Evolutionary conservation across 179 eudicot species (phyloP).

Genomic region (Silene coronaria): DNA sequence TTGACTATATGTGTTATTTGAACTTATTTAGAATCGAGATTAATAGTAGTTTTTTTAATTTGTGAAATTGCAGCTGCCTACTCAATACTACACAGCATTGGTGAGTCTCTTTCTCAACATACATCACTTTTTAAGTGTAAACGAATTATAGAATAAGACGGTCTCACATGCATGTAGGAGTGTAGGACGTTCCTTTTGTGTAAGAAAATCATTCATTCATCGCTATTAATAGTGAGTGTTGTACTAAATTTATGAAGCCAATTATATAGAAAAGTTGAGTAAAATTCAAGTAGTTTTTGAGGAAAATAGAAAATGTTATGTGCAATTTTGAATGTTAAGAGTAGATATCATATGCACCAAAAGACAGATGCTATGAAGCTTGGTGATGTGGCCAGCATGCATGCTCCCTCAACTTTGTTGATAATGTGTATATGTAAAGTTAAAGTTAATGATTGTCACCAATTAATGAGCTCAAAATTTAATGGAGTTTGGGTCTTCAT

Average conservation of each 20-base stretch:
- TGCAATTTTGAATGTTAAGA: neutral
- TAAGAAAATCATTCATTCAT: too few relatives aligned
- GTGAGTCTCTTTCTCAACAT: conserved; percentile 30
- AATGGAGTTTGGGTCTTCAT: neutral
- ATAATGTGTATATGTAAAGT: neutral
- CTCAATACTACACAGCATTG: conserved; percentile 83
- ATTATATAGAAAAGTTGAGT: neutral
- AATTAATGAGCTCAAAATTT: neutral
- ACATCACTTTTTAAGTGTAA: neutral
- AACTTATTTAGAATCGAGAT: too few relatives aligned
- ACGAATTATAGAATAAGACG: too few relatives aligned
- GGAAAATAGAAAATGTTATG: neutral
- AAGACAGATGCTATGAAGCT: conserved; percentile 6
- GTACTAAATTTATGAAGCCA: neutral
- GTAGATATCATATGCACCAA: neutral
- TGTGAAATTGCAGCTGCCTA: conserved; percentile 72
- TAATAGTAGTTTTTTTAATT: neutral
- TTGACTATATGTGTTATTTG: too few relatives aligned
- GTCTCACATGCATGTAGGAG: too few relatives aligned
- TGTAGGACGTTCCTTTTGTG: too few relatives aligned
- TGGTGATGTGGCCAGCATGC: conserved; percentile 5
- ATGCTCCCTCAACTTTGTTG: neutral
- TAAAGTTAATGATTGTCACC: neutral
- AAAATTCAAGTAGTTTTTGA: neutral
- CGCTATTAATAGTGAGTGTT: too few relatives aligned